Conservation (phyloP, 345 rosid species). For the Triadica sebifera region DNA sequence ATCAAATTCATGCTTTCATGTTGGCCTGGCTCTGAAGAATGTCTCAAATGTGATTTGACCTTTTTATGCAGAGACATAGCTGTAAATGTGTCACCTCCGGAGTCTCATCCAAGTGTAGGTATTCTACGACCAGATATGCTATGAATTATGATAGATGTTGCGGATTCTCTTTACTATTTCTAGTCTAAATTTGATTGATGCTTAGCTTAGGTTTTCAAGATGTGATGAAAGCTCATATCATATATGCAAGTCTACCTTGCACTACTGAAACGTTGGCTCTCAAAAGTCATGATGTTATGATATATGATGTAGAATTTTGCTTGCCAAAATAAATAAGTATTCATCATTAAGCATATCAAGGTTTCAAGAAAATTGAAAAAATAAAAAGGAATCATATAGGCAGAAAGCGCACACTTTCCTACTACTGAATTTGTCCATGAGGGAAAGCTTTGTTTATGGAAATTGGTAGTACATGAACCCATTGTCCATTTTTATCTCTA, state of each 20-base stretch:
- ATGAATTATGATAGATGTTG: neutral
- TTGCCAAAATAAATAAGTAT: neutral
- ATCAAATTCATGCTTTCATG: neutral
- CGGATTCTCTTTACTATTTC: constrained; percentile 13
- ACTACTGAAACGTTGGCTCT: neutral
- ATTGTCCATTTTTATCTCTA: neutral
- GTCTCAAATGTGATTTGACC: constrained; percentile 3
- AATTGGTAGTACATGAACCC: neutral
- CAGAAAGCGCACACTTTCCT: neutral
- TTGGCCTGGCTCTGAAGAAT: neutral
- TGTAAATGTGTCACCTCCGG: constrained; percentile 68
- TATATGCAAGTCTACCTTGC: neutral
- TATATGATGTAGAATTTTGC: neutral
- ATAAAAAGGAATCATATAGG: neutral
- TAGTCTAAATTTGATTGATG: neutral
- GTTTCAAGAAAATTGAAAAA: neutral
- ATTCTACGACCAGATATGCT: constrained; percentile 16
- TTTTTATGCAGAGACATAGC: constrained; percentile 61
- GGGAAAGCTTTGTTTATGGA: neutral
- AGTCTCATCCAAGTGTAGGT: constrained; percentile 65
- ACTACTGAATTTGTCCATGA: neutral
- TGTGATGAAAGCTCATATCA: constrained; percentile 2
- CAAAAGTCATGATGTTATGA: neutral
- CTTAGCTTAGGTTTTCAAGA: neutral
- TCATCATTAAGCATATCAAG: too few species aligned